Evolutionary conservation across 352 stramenopile species (phyloP).

Genomic region (Albugo laibachii): DNA sequence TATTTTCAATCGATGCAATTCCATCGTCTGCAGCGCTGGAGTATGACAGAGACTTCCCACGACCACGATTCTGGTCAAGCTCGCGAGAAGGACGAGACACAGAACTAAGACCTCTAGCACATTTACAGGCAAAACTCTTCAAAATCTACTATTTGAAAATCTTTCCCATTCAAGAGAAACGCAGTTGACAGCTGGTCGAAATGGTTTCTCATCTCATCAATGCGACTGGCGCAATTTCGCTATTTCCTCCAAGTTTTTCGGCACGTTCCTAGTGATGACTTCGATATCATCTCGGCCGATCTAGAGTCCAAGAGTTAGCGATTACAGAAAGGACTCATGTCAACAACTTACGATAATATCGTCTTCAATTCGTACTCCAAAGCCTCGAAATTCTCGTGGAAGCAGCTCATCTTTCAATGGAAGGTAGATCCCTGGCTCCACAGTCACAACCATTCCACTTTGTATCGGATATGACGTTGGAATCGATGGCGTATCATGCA

Average conservation of each 20-base stretch:
- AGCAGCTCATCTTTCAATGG: conserved; percentile 43
- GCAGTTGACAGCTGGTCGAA: too few relatives aligned
- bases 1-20: too few relatives aligned
- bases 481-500: conserved; percentile 60
- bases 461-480: conserved; percentile 28
- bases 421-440: conserved; percentile 72
- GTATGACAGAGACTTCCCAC: too few relatives aligned
- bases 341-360: conserved; percentile 44
- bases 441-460: conserved; percentile 63
- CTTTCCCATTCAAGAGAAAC: too few relatives aligned
- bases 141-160: too few relatives aligned
- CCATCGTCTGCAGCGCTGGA: too few relatives aligned
- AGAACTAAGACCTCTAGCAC: too few relatives aligned
- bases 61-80: too few relatives aligned
- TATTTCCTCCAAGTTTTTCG: conserved; percentile 53
- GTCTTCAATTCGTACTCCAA: conserved; percentile 74
- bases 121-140: too few relatives aligned
- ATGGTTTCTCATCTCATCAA: too few relatives aligned
- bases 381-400: conserved; percentile 52
- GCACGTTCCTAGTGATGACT: conserved; percentile 37
- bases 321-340: not conserved
- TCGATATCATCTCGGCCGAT: conserved; percentile 60
- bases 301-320: conserved; percentile 11
- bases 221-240: conserved; percentile 13
- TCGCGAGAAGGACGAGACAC: too few relatives aligned